A percentile compares a stretch with the other conserved stretches of the same genome.
phyloP scores from a whole-genome alignment of 1,139 yeast genomes.

The Geotrichum europaeum region DNA sequence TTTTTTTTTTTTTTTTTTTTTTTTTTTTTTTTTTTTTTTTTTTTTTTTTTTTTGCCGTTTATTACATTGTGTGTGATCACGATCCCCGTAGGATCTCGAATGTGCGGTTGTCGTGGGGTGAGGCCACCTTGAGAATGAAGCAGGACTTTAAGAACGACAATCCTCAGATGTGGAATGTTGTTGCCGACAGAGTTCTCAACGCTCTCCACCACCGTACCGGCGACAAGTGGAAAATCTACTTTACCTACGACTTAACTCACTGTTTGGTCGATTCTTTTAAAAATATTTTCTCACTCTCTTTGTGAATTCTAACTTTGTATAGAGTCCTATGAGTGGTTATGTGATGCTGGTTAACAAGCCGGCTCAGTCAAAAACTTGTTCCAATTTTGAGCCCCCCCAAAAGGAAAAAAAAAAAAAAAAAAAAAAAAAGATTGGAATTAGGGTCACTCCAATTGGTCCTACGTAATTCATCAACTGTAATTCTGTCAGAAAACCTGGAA shows the following conservation, averaged over 20 bases:
- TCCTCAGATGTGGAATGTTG: constrained; percentile 99
- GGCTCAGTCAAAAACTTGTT: no score
- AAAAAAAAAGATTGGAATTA: no score
- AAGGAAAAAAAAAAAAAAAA: no score
- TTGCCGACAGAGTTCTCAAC: constrained; percentile 92
- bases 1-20: no score
- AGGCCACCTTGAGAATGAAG: constrained; percentile 94
- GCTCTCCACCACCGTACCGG: constrained; percentile 97
- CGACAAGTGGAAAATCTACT: constrained; percentile 93
- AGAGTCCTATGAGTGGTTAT: constrained; percentile 96
- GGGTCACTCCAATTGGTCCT: no score
- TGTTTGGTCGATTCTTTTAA: constrained; percentile 97
- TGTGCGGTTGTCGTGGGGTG: constrained; percentile 44
- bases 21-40: no score
- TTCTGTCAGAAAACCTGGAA: no score
- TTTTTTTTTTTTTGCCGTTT: no score
- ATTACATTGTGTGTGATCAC: no score
- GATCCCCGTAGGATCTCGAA: no score
- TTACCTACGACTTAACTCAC: constrained; percentile 97
- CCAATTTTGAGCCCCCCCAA: no score
- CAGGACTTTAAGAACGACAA: constrained; percentile 87
- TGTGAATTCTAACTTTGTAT: constrained; percentile 91
- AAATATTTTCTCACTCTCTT: constrained; percentile 86
- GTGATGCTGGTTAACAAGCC: constrained; percentile 96
- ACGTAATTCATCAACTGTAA: no score